Evolutionary conservation across 495 filamentous ascomycete species (phyloP), one percentile per base, ranked within the genome.

Genomic region (Aspergillus haitiensis): DNA sequence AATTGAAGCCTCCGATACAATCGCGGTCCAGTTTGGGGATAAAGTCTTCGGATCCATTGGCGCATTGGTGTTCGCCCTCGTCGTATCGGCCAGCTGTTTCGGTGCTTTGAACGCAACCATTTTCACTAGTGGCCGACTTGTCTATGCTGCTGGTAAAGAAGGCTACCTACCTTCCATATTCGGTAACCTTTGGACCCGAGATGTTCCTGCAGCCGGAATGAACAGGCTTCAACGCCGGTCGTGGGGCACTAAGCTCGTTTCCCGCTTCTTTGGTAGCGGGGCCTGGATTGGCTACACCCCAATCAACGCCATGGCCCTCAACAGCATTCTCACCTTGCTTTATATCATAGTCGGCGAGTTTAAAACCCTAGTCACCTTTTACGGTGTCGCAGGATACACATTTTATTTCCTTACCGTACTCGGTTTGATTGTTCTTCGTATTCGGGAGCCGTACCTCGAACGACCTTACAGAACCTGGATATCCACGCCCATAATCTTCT

Each of bases 381-480:
- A 96, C 75, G 94, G 95, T 33, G 94, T 98, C 0, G 94, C 93
- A 4, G 92, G 92, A 7, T 98, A 98, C 70, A 90, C 88, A 0
- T 98, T 98, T 70, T 98, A 98, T 75, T 98, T 98, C 74, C 70
- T 96, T 35, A 96, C 93, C 0, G 94, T 98, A 1, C 84, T 98
- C 0, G 94, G 94, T 0, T 80, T 98, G 33, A 96, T 98, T 55
- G 85, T 98, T 34, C 78, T 98, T 61, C 79, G 94, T 27, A 88
- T 97, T n/a, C 83, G 82, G 40, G 94, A 98, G 70, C 95, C 95
- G 7, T 75, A 85, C 57, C 79, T 98, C 21, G 92, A 97, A 70
- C 75, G 94, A 21, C 92, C 94, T 2, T 98, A 98, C 73, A 85
- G 82, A 69, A 94, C 92, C 13, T 98, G 95, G 95, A 95, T 98